Percentiles rank a stretch among this genome's conserved stretches.
These are phyloP conservation scores for Fusarium udum DNA, from an alignment of 2,329 filamentous ascomycete species.

Conservation along the genomic window DNA sequence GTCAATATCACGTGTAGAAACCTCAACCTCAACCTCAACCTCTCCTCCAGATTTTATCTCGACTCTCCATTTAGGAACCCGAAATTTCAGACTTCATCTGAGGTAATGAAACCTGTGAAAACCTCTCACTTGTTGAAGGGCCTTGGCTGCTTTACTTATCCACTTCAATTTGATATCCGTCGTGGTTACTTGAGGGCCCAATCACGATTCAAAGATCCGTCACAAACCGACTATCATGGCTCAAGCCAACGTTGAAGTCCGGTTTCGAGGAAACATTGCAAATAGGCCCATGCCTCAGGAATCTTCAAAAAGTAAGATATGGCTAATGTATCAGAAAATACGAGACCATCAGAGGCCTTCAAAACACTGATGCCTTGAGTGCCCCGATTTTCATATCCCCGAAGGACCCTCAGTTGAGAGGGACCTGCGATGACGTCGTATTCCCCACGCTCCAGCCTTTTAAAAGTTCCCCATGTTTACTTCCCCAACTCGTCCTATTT, in stretches of 20 bases:
- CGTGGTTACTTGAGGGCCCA: background rate
- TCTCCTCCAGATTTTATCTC: constrained; percentile 8
- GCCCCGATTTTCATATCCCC: constrained; percentile 33
- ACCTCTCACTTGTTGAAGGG: background rate
- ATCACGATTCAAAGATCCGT: background rate
- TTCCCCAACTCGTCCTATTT: constrained; percentile 20
- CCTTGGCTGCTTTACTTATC: background rate
- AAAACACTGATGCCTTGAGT: background rate
- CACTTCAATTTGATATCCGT: background rate
- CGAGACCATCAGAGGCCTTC: background rate
- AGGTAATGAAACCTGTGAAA: background rate
- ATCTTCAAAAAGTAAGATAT: background rate
- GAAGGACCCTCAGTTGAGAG: constrained; percentile 1
- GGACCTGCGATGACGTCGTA: constrained; percentile 37
- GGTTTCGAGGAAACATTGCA: background rate
- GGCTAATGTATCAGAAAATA: background rate
- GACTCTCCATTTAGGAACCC: background rate
- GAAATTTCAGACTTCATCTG: background rate
- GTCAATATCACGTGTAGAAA: background rate
- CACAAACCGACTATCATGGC: background rate
- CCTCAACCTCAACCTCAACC: background rate
- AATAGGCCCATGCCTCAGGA: background rate
- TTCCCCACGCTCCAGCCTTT: constrained; percentile 35
- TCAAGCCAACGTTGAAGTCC: background rate
- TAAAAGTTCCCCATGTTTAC: constrained; percentile 14